Evolutionary conservation across 176 grass and related monocot species (phyloP).

Genomic region (Ananas comosus): DNA sequence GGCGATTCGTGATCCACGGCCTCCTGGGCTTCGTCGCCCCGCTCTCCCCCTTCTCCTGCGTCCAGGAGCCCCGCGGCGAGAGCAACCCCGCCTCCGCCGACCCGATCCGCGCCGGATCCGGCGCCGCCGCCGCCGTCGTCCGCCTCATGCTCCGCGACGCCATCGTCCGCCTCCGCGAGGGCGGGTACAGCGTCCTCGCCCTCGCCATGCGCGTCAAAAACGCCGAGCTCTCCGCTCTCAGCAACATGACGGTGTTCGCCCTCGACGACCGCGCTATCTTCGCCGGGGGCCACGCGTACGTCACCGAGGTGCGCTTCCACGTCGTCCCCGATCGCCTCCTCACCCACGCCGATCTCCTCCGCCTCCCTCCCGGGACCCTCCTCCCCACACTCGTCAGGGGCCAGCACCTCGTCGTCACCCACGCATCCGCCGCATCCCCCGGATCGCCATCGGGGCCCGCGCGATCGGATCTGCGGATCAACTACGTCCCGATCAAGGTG

Average conservation of each 20-base stretch:
- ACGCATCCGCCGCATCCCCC: background rate
- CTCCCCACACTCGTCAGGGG: conserved; percentile 50
- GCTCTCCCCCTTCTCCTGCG: conserved; percentile 47
- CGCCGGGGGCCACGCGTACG: conserved; percentile 46
- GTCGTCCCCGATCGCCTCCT: conserved; percentile 45
- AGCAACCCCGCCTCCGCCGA: conserved; percentile 18
- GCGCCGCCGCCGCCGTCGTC: conserved; percentile 26
- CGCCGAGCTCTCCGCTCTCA: conserved; percentile 33
- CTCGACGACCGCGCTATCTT: conserved; percentile 61
- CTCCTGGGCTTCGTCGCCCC: conserved; percentile 37
- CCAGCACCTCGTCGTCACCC: conserved; percentile 51
- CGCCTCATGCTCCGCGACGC: conserved; percentile 62
- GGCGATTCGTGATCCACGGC: conserved; percentile 61
- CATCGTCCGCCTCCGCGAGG: conserved; percentile 43
- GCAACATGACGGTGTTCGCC: conserved; percentile 71
- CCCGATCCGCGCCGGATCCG: conserved; percentile 14
- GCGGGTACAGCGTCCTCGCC: conserved; percentile 51
- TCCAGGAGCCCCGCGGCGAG: conserved; percentile 7
- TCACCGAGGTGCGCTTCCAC: conserved; percentile 56
- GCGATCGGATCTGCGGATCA: conserved; percentile 32
- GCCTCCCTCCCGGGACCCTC: conserved; percentile 35
- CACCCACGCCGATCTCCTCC: conserved; percentile 37
- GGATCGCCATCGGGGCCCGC: background rate
- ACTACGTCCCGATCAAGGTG: conserved; percentile 64
- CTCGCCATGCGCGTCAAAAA: conserved; percentile 73